Base-by-base conservation (phyloP, 2,329 filamentous ascomycete species). In the Arthrobotrys entomopaga region DNA sequence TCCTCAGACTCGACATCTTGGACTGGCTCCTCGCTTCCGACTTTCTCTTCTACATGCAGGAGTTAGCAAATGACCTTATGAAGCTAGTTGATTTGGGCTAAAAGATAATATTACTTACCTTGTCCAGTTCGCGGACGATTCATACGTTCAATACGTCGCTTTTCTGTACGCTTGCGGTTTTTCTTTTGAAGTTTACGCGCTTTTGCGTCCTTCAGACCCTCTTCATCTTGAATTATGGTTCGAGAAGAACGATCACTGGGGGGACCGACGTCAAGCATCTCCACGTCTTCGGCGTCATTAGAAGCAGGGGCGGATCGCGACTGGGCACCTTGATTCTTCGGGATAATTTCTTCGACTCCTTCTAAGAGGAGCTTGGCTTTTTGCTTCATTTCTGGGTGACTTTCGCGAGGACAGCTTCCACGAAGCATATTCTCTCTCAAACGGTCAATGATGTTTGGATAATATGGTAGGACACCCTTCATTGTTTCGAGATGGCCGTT, bases 391-490 rank as follows among this genome's bases (percentile, higher is more conserved):
- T 60, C 61, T 10, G 48, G 43, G 24, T 65, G 67, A 38, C 54
- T 50, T 48, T 65, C 67, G 19, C 67, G 67, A 34, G 67, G 67
- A 40, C 67, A 72, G n/a, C 53, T 65, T 54, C 54, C 69, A 7
- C 52, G 54, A 26, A 49, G 15, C 48, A 65, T 66, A 26, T 50
- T 38, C 0, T 65, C 49, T n/a, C 54, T 53, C 26, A 73, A 49
- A 19, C 69, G 54, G 19, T 56, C 60, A 2, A 65, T 34, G 20
- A 73, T 65, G 29, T 66, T 73, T 7, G 70, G 63, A 24, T 46
- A 58, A 6, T 16, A 2, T 24, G 63, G 57, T 29, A 67, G 22
- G 6, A 58, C n/a, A 4, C 50, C 63, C 16, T 59, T 49, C 43
- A 74, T 48, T 3, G 48, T 24, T 26, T 67, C 52, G 11, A 67